These are phyloP conservation scores for Pseudognaphalium luteoalbum DNA, from an alignment of 129 eudicot genomes.

Conservation along the genomic window DNA sequence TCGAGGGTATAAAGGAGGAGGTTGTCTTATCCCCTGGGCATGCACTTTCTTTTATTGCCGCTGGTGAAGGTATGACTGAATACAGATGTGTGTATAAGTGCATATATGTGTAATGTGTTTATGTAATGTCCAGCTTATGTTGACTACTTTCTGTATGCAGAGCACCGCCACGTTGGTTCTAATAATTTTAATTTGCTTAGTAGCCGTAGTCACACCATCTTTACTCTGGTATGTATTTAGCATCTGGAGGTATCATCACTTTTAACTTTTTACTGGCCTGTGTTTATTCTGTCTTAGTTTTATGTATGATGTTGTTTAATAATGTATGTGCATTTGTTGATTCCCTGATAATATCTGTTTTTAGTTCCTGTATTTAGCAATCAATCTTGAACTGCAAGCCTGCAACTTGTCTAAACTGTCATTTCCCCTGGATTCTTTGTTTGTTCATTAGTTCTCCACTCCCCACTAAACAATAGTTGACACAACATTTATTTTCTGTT, in stretches of 20 bases:
- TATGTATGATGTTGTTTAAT: not conserved
- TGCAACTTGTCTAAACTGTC: not conserved
- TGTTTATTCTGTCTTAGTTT: conserved; percentile 17
- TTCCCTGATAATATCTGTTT: conserved; percentile 5
- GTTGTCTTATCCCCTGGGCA: conserved; percentile 99
- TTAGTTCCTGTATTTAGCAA: not conserved
- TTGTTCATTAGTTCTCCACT: not conserved
- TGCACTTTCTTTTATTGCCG: conserved; percentile 95
- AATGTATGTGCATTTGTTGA: not conserved
- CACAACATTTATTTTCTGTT: not conserved
- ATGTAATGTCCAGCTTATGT: conserved; percentile 19
- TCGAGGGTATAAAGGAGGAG: conserved; percentile 98
- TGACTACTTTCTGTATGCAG: conserved; percentile 46
- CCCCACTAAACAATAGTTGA: conserved; percentile 1
- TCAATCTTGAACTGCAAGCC: not conserved
- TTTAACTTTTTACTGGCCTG: not conserved
- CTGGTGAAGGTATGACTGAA: conserved; percentile 82
- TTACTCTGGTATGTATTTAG: conserved; percentile 76
- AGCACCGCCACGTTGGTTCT: conserved; percentile 98
- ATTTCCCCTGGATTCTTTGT: conserved; percentile 2
- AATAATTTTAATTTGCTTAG: conserved; percentile 90
- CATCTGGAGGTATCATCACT: conserved; percentile 3
- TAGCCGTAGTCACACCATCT: conserved; percentile 98
- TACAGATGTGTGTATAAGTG: not conserved
- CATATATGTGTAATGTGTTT: not conserved